Base-by-base conservation (phyloP, 2,329 filamentous ascomycete species). In the Claviceps humidiphila region DNA sequence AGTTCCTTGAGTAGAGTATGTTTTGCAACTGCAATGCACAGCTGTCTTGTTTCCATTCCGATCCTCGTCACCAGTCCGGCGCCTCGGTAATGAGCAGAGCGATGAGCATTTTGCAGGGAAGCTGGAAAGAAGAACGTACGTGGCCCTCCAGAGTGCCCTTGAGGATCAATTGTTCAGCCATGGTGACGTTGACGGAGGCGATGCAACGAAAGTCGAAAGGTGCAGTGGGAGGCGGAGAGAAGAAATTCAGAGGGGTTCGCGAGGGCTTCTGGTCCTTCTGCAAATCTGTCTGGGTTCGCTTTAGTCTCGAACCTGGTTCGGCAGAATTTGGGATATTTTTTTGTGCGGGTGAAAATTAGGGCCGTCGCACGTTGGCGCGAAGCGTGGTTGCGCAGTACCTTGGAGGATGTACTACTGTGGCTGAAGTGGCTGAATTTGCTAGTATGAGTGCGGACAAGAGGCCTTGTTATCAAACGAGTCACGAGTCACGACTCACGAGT, bases 111-210 rank as follows among this genome's bases (percentile, higher is more conserved):
- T 37, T 49, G 22, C 47, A 54, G 55, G 53, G 53, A 52, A 56
- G 51, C 52, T 53, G 56, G 60, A 57, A 60, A 55, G 40, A 53
- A 55, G 55, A 64, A 81, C 78, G 71, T 80, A 82, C 78, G 85
- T 97, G 91, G 84, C 91, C 91, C 85, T 93, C 88, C 74, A 95
- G 87, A 81, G 87, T 93, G 74, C 89, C 89, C 81, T 91, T 90
- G 76, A 93, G 85, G 79, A 94, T 89, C 74, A 93, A 80, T 82
- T 91, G 86, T 82, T 93, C 87, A 80, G 86, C 84, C 87, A 93
- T 93, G 67, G 67, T 74, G 69, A 66, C 68, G 64, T 68, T 70
- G 67, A 67, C 69, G 63, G 62, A 66, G 66, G 67, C 66, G 66
- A 68, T 71, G 64, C 61, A 62, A 62, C 63, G 60, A 59, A 57